Evolutionary conservation across 352 stramenopile species (phyloP), one percentile per base, ranked within the genome.

Genomic region (Globisporangium canariense): DNA sequence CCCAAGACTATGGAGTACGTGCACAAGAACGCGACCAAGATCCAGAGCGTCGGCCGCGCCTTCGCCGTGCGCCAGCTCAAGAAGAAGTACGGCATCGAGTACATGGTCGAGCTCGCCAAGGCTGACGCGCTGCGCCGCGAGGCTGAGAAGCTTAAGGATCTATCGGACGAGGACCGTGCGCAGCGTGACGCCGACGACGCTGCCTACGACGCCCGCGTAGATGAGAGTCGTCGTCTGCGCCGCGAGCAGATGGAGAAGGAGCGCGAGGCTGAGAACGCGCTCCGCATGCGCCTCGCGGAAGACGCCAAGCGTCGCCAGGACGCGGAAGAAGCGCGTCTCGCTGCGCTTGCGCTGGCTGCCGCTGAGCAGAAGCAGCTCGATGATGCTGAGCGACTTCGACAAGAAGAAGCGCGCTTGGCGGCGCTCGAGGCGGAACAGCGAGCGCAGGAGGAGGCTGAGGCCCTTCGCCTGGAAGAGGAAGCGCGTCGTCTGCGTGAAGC

Each of bases 1-100:
- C 86, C 86, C 51, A 95, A 95, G 74, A 95, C 86, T 18, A 95
- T 95, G 86, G 81, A 90, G 61, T 93, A 91, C 64, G 86, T 95
- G 41, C 86, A 95, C 75, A 90, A 87, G 78, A 95, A 95, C 68
- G 86, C 84, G 14, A 91, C 85, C 57, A 93, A 93, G 73, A 90
- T 95, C 55, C 86, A 95, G 72, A 88, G 72, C 45, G 54, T 95
- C 22, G 86, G 82, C 0, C 86, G 86, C 51, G 81, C 86, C 22
- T 95, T 83, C 65, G 86, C 86, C 47, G 83, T 95, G 52, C 82
- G 86, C 30, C 78, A 80, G 62, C 73, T 95, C 32, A 79, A 81
- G 18, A 77, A 85, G 57, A 86, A 86, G 62, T 80, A 95, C 63
- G 86, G 86, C 49, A 83, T 82, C 20, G 84, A 93, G 73, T 95